These are phyloP conservation scores for Tetradesmus obliquus DNA, from an alignment of 139 green algal genomes.

Conservation along the genomic window DNA sequence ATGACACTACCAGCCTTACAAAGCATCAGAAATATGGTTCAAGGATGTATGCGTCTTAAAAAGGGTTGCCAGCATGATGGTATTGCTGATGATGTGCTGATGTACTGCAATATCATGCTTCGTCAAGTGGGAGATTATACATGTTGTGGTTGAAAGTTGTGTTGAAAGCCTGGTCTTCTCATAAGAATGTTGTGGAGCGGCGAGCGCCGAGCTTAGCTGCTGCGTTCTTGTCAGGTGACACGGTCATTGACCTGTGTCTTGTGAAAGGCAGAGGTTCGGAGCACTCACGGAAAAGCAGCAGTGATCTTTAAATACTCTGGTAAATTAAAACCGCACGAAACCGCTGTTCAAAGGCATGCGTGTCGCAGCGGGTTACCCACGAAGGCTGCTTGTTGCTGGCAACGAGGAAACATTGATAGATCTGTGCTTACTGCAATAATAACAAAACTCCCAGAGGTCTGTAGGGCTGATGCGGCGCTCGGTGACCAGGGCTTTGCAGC, in stretches of 20 bases:
- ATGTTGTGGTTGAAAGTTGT: too few species aligned
- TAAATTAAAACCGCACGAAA: not conserved
- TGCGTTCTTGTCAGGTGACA: not conserved
- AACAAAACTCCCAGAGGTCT: not conserved
- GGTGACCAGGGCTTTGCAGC: not conserved
- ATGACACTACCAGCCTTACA: too few species aligned
- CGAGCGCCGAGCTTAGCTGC: too few species aligned
- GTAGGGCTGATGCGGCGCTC: conserved; percentile 2
- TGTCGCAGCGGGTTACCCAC: not conserved
- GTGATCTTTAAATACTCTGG: not conserved
- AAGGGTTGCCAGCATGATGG: too few species aligned
- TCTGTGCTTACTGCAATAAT: not conserved
- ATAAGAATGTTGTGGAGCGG: too few species aligned
- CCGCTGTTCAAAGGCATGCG: not conserved
- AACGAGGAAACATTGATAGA: not conserved
- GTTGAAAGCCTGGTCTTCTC: too few species aligned
- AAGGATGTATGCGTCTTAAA: too few species aligned
- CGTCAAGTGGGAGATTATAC: too few species aligned
- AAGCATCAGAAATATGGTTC: too few species aligned
- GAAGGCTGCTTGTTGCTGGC: not conserved
- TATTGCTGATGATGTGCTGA: too few species aligned
- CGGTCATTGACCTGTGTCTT: not conserved
- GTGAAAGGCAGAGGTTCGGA: not conserved
- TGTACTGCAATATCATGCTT: too few species aligned
- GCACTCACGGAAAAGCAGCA: not conserved